Percentiles rank a stretch among this genome's conserved stretches.
Conservation (phyloP, 2,329 filamentous ascomycete species). For the Aspergillus melleus region DNA sequence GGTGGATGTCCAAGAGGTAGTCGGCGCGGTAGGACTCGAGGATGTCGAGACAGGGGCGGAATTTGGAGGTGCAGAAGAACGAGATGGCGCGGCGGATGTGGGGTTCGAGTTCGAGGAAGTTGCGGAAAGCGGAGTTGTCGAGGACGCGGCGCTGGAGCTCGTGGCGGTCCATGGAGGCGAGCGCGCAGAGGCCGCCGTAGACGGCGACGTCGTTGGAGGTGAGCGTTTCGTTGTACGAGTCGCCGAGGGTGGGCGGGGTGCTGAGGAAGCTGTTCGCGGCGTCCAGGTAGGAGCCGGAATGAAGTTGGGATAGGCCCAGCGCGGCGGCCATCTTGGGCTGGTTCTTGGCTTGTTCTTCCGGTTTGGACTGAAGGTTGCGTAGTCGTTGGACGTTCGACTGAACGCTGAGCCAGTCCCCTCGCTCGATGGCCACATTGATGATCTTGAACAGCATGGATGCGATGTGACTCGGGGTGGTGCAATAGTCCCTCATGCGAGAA, state of each 20-base stretch:
- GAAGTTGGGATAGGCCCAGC: slow-evolving; percentile 63
- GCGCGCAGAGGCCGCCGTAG: slow-evolving; percentile 85
- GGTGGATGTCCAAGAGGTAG: slow-evolving; percentile 85
- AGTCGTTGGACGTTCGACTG: slow-evolving; percentile 60
- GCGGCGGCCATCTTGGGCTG: slow-evolving; percentile 65
- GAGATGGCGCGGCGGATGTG: slow-evolving; percentile 89
- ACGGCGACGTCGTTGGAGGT: slow-evolving; percentile 86
- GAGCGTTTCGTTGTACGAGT: slow-evolving; percentile 68
- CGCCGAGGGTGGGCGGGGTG: slow-evolving; percentile 57
- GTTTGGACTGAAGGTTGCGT: slow-evolving; percentile 53
- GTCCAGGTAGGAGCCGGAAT: slow-evolving; percentile 57
- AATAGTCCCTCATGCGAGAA: slow-evolving; percentile 84
- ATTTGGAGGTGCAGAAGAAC: slow-evolving; percentile 87
- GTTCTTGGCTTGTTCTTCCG: slow-evolving; percentile 58
- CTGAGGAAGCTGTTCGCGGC: slow-evolving; percentile 72
- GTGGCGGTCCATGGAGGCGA: slow-evolving; percentile 82
- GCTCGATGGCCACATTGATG: slow-evolving; percentile 72
- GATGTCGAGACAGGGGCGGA: slow-evolving; percentile 78
- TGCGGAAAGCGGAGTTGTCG: slow-evolving; percentile 77
- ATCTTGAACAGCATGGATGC: slow-evolving; percentile 78
- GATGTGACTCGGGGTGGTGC: slow-evolving; percentile 79
- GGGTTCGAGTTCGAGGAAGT: slow-evolving; percentile 87
- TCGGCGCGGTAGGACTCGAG: slow-evolving; percentile 79
- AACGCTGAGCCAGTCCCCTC: slow-evolving; percentile 73
- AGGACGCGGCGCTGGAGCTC: slow-evolving; percentile 75